Conservation (phyloP, 768 basidiomycete genomes). For the Postia placenta region DNA sequence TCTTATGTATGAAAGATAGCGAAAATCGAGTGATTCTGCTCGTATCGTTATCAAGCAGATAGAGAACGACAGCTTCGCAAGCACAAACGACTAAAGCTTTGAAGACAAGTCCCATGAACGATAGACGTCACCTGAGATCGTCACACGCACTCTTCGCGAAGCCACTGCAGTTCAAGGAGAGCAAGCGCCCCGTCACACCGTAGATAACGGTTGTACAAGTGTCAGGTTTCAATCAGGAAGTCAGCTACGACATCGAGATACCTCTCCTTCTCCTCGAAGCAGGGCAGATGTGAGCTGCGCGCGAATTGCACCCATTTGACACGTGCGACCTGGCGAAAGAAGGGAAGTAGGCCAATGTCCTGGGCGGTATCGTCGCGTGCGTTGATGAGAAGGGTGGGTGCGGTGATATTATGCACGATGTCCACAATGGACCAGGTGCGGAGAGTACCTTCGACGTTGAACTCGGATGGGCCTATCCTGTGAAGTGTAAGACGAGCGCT, state of each 20-base stretch:
- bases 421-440: constrained; percentile 23
- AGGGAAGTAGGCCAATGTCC: constrained; percentile 28
- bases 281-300: constrained; percentile 26
- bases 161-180: neutral
- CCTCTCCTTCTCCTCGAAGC: constrained; percentile 27
- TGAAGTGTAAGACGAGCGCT: no score
- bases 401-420: constrained; percentile 19
- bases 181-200: neutral
- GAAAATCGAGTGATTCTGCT: no score
- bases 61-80: neutral
- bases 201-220: neutral
- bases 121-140: neutral
- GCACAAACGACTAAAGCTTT: neutral
- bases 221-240: constrained; percentile 17
- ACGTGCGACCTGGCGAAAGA: constrained; percentile 24
- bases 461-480: constrained; percentile 27
- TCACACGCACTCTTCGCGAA: neutral
- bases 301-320: constrained; percentile 28
- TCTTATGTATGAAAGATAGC: neutral
- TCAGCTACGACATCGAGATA: constrained; percentile 21
- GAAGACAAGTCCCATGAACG: neutral
- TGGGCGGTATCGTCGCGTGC: constrained; percentile 33
- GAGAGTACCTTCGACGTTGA: constrained; percentile 21
- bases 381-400: constrained; percentile 29
- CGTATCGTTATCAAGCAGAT: neutral